Evolutionary conservation across 1,139 yeast genomes (phyloP).

Genomic region (Hemisphaericaspora xylanilytica): DNA sequence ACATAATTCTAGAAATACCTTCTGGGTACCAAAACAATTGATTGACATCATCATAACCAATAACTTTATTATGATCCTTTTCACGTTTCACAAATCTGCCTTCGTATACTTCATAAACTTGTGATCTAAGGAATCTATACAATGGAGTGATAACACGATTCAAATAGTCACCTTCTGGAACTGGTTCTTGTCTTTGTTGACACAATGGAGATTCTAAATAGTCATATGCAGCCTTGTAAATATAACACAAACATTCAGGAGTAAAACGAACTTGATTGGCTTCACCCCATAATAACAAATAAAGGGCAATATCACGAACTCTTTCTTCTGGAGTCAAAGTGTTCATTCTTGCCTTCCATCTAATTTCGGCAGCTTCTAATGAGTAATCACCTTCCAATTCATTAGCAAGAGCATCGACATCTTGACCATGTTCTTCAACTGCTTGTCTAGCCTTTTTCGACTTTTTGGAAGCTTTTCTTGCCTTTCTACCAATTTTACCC

Average conservation of each 20-base stretch:
- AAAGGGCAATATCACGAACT: conserved; percentile 86
- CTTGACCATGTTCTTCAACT: conserved; percentile 48
- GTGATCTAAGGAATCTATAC: conserved; percentile 87
- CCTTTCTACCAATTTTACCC: conserved; percentile 62
- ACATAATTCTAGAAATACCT: conserved; percentile 89
- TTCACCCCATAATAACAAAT: conserved; percentile 95
- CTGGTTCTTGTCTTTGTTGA: conserved; percentile 84
- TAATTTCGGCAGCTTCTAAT: conserved; percentile 50
- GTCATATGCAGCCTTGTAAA: conserved; percentile 90
- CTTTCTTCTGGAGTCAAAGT: conserved; percentile 60
- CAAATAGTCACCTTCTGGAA: conserved; percentile 94
- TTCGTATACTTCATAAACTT: conserved; percentile 90
- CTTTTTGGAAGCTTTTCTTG: conserved; percentile 53
- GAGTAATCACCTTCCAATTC: conserved; percentile 86
- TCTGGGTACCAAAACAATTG: conserved; percentile 99
- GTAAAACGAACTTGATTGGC: conserved; percentile 96
- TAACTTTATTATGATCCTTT: conserved; percentile 88
- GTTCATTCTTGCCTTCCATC: conserved; percentile 53
- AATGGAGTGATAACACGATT: conserved; percentile 91
- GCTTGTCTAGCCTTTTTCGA: conserved; percentile 64
- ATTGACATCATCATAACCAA: conserved; percentile 98
- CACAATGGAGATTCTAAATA: conserved; percentile 85
- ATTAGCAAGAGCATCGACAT: conserved; percentile 56
- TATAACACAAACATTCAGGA: conserved; percentile 89
- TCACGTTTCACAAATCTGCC: conserved; percentile 98